These are phyloP conservation scores for Lagerstroemia fauriei DNA, from an alignment of 441 rosid genomes.

Conservation along the genomic window DNA sequence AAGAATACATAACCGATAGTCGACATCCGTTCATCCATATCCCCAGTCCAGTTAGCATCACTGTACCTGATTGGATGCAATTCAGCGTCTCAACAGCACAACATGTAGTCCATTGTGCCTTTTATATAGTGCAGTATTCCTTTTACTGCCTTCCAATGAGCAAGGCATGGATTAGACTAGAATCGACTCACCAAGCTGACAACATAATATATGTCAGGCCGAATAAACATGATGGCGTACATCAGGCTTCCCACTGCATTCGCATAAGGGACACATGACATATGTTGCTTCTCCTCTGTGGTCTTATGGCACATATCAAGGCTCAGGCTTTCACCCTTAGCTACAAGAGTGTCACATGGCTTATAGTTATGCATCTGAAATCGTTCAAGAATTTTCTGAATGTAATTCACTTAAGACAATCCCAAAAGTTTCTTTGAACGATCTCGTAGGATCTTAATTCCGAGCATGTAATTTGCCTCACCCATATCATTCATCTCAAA, in stretches of 20 bases:
- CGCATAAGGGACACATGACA: no score
- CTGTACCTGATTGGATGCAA: neutral
- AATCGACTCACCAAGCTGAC: no score
- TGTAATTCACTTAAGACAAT: neutral
- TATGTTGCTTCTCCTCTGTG: neutral
- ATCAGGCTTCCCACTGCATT: no score
- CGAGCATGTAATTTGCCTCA: neutral
- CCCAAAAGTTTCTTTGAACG: neutral
- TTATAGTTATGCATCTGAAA: neutral
- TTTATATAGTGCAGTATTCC: neutral
- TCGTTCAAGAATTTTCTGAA: neutral
- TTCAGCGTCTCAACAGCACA: neutral
- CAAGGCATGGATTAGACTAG: neutral
- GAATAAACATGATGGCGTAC: no score
- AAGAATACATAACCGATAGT: no score
- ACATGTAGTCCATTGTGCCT: neutral
- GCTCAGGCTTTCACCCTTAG: neutral
- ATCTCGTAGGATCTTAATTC: neutral
- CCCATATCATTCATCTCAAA: conserved; percentile 13
- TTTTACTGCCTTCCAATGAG: neutral
- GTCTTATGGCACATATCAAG: neutral
- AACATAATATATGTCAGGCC: no score
- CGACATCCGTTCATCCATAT: no score
- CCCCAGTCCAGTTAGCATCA: no score
- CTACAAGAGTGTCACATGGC: neutral